Base-by-base conservation (phyloP, 495 filamentous ascomycete species). In the Margaritispora aquatica region DNA sequence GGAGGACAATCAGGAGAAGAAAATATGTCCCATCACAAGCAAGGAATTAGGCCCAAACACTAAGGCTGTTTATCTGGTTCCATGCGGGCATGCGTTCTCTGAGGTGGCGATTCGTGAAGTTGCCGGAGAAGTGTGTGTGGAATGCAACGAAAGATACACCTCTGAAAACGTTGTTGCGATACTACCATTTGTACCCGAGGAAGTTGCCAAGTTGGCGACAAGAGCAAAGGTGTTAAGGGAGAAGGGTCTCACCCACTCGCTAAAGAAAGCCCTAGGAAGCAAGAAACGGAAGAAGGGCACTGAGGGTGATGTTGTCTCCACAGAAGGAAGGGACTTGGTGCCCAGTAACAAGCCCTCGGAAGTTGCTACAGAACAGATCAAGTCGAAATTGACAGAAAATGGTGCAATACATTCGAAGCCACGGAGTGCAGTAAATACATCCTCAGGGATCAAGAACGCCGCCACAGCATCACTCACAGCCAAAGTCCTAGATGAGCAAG, bases 51-150 rank as follows among this genome's bases (percentile, higher is more conserved):
- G 95, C 1, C 82, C 92, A 0, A 81, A 78, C 11, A 85, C 87
- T 17, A 92, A 85, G 73, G 77, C 89, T 10, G 90, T 96, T 19
- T 98, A 97, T 70, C 67, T 98, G 5, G 90, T 97, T 17, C 94
- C 94, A 0, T 98, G 94, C 66, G 94, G 94, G 1, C 95, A 97
- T 80, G 95, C 89, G 1, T 97, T 97, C 70, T 84, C 88, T 1
- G 90, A 93, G 62, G 83, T 83, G 51, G 89, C 89, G 9, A 81
- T 97, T 53, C 88, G 86, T 59, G 90, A 96, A 70, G 80, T 97
- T 3, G 76, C 78, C 51, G 74, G 74, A 50, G 74, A 74, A 19
- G 61, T 63, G 1, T 82, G 78, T 61, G 73, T 75, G 1, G 75
- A 90, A 78, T 98, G 94, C 68, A 88, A 87, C 65, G 84, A 87